phyloP scores from a whole-genome alignment of 208 protist genomes.

The Trypanosoma melophagium region DNA sequence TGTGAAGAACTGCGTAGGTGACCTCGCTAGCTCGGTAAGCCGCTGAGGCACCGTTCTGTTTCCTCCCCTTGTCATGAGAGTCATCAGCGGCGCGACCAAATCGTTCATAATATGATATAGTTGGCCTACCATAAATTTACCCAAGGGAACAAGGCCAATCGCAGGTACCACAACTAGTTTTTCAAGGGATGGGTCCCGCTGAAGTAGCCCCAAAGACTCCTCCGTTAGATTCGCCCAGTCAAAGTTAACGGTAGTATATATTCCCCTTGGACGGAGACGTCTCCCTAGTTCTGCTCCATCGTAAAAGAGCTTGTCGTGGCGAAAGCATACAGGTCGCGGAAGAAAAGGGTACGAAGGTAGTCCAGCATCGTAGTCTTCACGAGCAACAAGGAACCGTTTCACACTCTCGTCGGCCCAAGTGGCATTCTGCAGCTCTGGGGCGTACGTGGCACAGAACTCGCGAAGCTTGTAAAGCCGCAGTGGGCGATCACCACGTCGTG shows the following conservation, averaged over 20 bases:
- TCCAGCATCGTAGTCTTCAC: background rate
- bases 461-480: conserved; percentile 7
- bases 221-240: background rate
- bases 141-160: conserved; percentile 20
- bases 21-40: conserved; percentile 5
- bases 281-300: background rate
- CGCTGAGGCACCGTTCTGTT: background rate
- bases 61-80: background rate
- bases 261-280: background rate
- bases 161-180: conserved; percentile 19
- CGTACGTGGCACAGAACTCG: conserved; percentile 7
- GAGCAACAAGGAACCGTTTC: background rate
- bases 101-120: conserved; percentile 29
- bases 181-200: background rate
- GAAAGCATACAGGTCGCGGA: conserved; percentile 23
- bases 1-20: conserved; percentile 15
- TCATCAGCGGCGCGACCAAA: conserved; percentile 9
- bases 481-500: too few relatives aligned
- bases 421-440: conserved; percentile 4
- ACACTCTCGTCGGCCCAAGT: background rate
- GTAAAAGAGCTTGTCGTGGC: conserved; percentile 9
- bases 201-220: background rate
- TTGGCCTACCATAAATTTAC: conserved; percentile 17
- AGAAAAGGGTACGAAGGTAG: conserved; percentile 20
- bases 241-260: background rate